Evolutionary conservation across 208 protist genomes (phyloP), one percentile per base, ranked within the genome.

Genomic region (Jaenimonas drosophilae): DNA sequence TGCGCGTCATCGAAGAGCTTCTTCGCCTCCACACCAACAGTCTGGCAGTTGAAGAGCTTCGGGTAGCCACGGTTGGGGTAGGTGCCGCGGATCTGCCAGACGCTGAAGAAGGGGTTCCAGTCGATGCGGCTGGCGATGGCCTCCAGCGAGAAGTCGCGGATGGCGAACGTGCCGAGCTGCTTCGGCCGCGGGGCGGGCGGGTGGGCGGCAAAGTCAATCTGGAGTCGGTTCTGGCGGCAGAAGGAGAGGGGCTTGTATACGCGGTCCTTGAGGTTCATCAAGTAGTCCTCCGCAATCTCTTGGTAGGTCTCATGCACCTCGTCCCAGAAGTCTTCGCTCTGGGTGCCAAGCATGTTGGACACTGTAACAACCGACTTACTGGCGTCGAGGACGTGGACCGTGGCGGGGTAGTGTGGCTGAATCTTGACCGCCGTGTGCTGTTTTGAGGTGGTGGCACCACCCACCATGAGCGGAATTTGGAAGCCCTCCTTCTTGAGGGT

Each of bases 371-470:
- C 94, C 16, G 70, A 73, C 56, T 91, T 90, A 21, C 87, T 96
- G 21, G 96, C 96, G 58, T 98, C 96, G 2, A 97, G 68, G 27
- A 98, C 94, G 60, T 98, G 94, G 12, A 98, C 69, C 23, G 66
- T 63, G 42, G 55, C 59, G 38, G 51, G 11, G 63, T 97, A 98
- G 42, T 92, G 76, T 11, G 92, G 91, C 28, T 77, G 49, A 23
- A 98, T 93, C 72, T 98, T 98, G 5, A 98, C 94, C 0, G 96
- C 96, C 2, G 95, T 98, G 77, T 98, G 96, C 61, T 97, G 91
- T 50, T 90, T 81, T 11, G 93, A 97, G 3, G 96, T 98, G 1
- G 96, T 98, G 0, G 96, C 96, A 23, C 96, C 96, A 38, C 95
- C 95, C 54, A 97, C 96, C 45, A 98, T 76, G 4, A 97, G 59